Percentiles rank a stretch among this genome's conserved stretches.
These are phyloP conservation scores for Neurospora sp. DNA, from an alignment of 495 filamentous ascomycete genomes.

Conservation along the genomic window DNA sequence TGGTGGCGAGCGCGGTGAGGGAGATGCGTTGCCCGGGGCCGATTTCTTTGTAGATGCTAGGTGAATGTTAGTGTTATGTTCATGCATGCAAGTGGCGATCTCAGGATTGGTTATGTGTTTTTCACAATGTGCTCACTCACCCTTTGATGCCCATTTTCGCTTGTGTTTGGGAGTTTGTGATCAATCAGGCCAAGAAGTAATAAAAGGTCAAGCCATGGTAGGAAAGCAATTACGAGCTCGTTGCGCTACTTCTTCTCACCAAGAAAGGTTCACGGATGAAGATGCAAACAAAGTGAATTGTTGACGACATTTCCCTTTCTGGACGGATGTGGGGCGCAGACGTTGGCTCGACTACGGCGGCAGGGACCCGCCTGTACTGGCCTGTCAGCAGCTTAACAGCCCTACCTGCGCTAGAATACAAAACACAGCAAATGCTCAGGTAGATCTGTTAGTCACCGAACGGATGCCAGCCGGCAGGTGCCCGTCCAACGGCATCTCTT, in stretches of 20 bases:
- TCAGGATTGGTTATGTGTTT: no score
- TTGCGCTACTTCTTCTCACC: neutral
- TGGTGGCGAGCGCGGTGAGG: conserved; percentile 70
- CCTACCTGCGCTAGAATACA: no score
- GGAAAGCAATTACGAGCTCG: neutral
- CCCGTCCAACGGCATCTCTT: neutral
- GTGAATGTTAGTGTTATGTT: no score
- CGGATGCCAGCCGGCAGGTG: neutral
- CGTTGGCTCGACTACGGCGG: neutral
- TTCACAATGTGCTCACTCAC: no score
- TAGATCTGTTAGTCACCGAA: no score
- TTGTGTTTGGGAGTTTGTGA: neutral
- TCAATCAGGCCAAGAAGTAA: neutral
- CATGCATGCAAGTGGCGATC: no score
- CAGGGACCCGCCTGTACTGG: neutral
- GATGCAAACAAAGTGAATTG: conserved; percentile 7
- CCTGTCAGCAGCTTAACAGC: no score
- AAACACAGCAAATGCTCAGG: no score
- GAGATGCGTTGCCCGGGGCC: conserved; percentile 71
- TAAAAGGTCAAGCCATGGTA: neutral
- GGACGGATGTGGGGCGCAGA: neutral
- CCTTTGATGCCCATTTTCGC: conserved; percentile 52
- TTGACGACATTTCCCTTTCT: conserved; percentile 21
- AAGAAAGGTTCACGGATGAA: neutral
- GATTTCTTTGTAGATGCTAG: conserved; percentile 81